Evolutionary conservation across 139 green algal species (phyloP), one percentile per base, ranked within the genome.

Genomic region (Chlamydomonas sp.): DNA sequence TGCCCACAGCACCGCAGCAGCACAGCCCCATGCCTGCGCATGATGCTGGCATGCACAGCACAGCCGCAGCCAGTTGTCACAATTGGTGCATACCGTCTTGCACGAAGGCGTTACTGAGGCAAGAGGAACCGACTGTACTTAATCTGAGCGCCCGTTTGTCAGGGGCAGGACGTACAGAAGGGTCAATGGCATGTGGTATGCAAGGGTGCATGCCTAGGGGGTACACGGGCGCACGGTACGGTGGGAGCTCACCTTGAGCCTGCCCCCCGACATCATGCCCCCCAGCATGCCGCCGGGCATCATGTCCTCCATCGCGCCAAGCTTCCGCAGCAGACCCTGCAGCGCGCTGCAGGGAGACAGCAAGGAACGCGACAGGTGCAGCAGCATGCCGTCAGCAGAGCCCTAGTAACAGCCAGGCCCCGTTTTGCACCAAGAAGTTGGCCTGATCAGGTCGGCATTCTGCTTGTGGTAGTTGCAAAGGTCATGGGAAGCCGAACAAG

Each of bases 301-400:
- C 20, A 97, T 91, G 85, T 97, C 95, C 31, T 98, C 97, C 77
- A 98, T 96, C 1, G 95, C 96, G 49, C 97, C 96, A 10, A 98
- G 91, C 83, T 95, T 98, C 4, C 96, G 91, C 49, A 99, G 91
- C 7, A 99, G 93, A 9, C 95, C 94, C 74, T 98, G 94, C 49
- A 99, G 89, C 0, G 96, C 94, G 82, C 94, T 97, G 87, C 82
- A 85, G 63, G 7, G 15, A 74, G 84, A 6, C 2, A 66, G n/a
- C n/a, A 16, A 49, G n/a, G 15, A 61, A 9, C 81, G 69, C 75
- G 75, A 7, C n/a, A 5, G 71, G 71, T 4, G 18, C 69, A 20
- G 18, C 12, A 73, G 10, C 8, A 49, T 49, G 31, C 31, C 31
- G 31, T 49, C 31, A 49, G 31, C 31, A 49, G 31, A 49, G 31